Conservation (phyloP, 2,329 filamentous ascomycete species). For the Sclerotinia glacialis region DNA sequence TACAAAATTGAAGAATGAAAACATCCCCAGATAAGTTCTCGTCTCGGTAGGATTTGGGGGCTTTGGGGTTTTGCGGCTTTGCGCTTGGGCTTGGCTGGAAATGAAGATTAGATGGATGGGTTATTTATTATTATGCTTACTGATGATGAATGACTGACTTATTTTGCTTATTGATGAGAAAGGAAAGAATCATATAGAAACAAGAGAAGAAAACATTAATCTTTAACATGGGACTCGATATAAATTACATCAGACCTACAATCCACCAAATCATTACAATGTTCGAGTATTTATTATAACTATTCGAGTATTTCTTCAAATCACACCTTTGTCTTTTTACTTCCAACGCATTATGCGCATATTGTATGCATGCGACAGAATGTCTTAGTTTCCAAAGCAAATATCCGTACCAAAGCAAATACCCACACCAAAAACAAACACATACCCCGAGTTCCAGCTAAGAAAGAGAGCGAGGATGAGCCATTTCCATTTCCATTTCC, state of each 20-base stretch:
- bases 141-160: not conserved
- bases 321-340: not conserved
- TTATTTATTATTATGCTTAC: too few species aligned
- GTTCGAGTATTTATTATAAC: too few species aligned
- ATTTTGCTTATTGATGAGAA: not conserved
- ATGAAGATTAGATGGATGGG: not conserved
- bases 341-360: not conserved
- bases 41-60: not conserved
- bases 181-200: conserved; percentile 2
- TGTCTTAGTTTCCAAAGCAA: conserved; percentile 1
- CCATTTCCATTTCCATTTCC: too few species aligned
- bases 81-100: not conserved
- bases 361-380: not conserved
- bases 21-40: not conserved
- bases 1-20: not conserved
- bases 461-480: too few species aligned
- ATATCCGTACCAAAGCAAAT: not conserved
- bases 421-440: not conserved
- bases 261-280: too few species aligned
- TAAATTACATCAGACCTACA: too few species aligned
- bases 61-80: not conserved
- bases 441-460: conserved; percentile 2
- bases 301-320: too few species aligned
- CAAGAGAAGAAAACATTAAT: too few species aligned
- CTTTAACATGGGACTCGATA: too few species aligned